Percentiles rank a stretch among this genome's conserved stretches.
These are phyloP conservation scores for Chenopodium suecicum DNA, from an alignment of 148 eudicot species.

Conservation along the genomic window DNA sequence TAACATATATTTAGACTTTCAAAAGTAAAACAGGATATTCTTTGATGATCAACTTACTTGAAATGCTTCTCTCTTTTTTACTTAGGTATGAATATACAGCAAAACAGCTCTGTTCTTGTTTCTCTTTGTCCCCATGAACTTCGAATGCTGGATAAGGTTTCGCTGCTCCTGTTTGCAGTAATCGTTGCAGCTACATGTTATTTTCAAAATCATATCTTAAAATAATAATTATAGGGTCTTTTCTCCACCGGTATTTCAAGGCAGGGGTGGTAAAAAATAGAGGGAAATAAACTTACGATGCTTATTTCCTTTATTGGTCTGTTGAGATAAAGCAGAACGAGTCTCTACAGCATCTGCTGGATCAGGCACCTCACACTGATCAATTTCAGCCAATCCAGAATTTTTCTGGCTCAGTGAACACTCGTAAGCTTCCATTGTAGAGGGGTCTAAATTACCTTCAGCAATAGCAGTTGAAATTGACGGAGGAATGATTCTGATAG, in stretches of 20 bases:
- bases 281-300: constrained; percentile 21
- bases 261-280: too few species aligned
- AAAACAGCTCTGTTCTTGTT: constrained; percentile 23
- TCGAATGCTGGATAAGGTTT: too few species aligned
- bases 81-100: constrained; percentile 19
- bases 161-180: constrained; percentile 5
- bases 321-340: constrained; percentile 38
- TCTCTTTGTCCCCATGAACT: neutral
- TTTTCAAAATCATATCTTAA: neutral
- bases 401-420: constrained; percentile 29
- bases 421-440: constrained; percentile 65
- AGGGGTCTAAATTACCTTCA: constrained; percentile 64
- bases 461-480: constrained; percentile 71
- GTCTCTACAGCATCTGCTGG: constrained; percentile 30
- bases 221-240: neutral
- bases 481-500: constrained; percentile 45
- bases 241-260: neutral
- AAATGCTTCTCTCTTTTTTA: neutral
- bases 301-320: constrained; percentile 20
- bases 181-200: neutral
- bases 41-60: constrained; percentile 3
- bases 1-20: too few species aligned
- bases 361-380: constrained; percentile 19
- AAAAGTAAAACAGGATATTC: neutral
- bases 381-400: neutral